Percentiles rank a stretch among this genome's conserved stretches.
These are phyloP conservation scores for Tetratostichococcus sp. DNA, from an alignment of 139 green algal genomes.

Conservation along the genomic window DNA sequence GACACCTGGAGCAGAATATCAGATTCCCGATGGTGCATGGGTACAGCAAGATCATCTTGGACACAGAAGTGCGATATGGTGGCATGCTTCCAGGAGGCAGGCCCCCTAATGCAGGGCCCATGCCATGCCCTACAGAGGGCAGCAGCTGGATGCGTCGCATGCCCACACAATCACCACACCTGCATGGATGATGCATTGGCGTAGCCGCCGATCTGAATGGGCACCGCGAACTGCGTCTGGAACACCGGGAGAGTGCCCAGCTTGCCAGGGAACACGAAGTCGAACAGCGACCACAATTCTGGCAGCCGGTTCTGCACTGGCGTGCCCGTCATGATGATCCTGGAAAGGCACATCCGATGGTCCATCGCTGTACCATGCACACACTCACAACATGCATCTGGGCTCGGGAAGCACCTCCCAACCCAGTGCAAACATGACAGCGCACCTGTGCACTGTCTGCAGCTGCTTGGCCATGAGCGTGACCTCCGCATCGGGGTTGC, in stretches of 20 bases:
- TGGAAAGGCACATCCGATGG: constrained; percentile 4
- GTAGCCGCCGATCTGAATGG: constrained; percentile 90
- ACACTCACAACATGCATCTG: no score
- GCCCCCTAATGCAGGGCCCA: no score
- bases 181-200: constrained; percentile 74
- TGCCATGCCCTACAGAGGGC: no score
- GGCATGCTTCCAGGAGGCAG: no score
- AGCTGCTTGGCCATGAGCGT: constrained; percentile 54
- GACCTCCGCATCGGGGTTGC: constrained; percentile 90
- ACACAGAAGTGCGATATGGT: no score
- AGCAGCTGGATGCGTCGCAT: no score
- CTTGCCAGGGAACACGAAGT: constrained; percentile 98
- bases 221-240: constrained; percentile 87
- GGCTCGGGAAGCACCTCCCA: no score
- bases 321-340: constrained; percentile 88
- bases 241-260: constrained; percentile 97
- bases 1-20: constrained; percentile 56
- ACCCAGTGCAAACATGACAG: no score
- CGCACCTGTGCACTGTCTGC: constrained; percentile 23
- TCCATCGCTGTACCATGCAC: no score
- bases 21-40: no score
- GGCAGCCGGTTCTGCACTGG: constrained; percentile 95
- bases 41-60: no score
- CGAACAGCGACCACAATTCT: constrained; percentile 98
- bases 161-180: constrained; percentile 17